Conservation (phyloP, 768 basidiomycete genomes). For the Rhizopogon vesiculosus region DNA sequence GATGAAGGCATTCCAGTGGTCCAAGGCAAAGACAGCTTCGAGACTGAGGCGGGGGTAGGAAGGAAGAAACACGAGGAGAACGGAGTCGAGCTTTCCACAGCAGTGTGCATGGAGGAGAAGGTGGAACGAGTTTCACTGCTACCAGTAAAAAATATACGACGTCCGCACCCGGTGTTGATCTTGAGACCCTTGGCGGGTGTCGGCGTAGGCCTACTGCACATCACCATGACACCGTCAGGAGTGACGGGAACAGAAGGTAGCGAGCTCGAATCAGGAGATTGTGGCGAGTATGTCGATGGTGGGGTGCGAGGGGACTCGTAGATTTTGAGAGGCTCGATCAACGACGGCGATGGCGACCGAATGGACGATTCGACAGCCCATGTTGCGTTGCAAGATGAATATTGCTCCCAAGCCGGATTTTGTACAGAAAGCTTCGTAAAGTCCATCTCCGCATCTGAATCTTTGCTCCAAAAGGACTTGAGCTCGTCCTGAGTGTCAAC, state of each 20-base stretch:
- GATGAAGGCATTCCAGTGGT: constrained; percentile 32
- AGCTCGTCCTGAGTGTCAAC: constrained; percentile 34
- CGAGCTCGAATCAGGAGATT: constrained; percentile 35
- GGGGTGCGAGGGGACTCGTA: constrained; percentile 47
- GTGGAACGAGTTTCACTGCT: constrained; percentile 41
- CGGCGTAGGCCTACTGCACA: constrained; percentile 31
- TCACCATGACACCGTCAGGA: constrained; percentile 46
- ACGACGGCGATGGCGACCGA: constrained; percentile 39
- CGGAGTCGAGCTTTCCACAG: constrained; percentile 56
- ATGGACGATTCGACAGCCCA: constrained; percentile 51
- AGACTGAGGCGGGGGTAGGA: constrained; percentile 37
- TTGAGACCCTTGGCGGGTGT: constrained; percentile 42
- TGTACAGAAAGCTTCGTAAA: constrained; percentile 23
- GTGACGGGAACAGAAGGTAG: constrained; percentile 51
- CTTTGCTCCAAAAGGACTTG: constrained; percentile 60
- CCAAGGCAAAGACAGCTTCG: constrained; percentile 31
- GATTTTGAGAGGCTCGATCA: constrained; percentile 33
- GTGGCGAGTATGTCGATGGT: constrained; percentile 46
- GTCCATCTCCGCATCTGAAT: constrained; percentile 32
- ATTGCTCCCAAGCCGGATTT: constrained; percentile 30
- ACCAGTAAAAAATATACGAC: constrained; percentile 30
- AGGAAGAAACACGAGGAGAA: constrained; percentile 57
- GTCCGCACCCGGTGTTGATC: constrained; percentile 50
- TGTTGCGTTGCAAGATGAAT: constrained; percentile 45
- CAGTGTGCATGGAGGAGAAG: constrained; percentile 70